Percentiles rank a stretch among this genome's conserved stretches.
Evolutionary conservation across 225 moss, liverwort and hornwort genomes (phyloP).

Genomic region (Sphagnum tenellum): DNA sequence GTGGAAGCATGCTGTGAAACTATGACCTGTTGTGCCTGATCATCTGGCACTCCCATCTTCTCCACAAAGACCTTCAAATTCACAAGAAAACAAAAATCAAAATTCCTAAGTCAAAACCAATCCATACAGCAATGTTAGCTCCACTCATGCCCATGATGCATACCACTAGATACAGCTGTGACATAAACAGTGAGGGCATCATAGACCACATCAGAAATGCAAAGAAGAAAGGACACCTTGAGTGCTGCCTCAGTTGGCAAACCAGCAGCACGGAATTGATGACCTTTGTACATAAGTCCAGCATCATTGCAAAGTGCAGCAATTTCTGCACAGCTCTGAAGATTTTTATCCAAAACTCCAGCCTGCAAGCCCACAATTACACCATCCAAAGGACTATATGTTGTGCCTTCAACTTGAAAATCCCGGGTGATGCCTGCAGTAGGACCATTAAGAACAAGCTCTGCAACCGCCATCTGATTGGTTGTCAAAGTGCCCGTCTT

Average conservation of each 20-base stretch:
- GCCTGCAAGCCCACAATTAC: slow-evolving; percentile 42
- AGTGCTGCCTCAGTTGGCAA: slow-evolving; percentile 97
- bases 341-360: slow-evolving; percentile 55
- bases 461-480: slow-evolving; percentile 95
- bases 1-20: slow-evolving; percentile 17
- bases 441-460: slow-evolving; percentile 65
- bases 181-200: too few relatives aligned
- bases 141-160: slow-evolving; percentile 3
- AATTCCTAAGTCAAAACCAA: slow-evolving; percentile 2
- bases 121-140: slow-evolving; percentile 3
- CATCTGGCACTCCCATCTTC: slow-evolving; percentile 88
- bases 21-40: slow-evolving; percentile 27
- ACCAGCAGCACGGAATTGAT: slow-evolving; percentile 66
- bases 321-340: slow-evolving; percentile 70
- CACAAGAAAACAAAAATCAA: not conserved
- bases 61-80: slow-evolving; percentile 72
- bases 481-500: slow-evolving; percentile 98
- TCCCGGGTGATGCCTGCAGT: slow-evolving; percentile 48
- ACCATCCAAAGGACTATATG: slow-evolving; percentile 71
- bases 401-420: slow-evolving; percentile 86
- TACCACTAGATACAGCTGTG: too few relatives aligned
- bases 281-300: slow-evolving; percentile 57
- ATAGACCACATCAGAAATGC: not conserved
- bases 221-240: slow-evolving; percentile 31
- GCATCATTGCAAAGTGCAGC: slow-evolving; percentile 86